A percentile compares a stretch with the other conserved stretches of the same genome.
Evolutionary conservation across 495 filamentous ascomycete species (phyloP).

Genomic region (Patellaria atrata): DNA sequence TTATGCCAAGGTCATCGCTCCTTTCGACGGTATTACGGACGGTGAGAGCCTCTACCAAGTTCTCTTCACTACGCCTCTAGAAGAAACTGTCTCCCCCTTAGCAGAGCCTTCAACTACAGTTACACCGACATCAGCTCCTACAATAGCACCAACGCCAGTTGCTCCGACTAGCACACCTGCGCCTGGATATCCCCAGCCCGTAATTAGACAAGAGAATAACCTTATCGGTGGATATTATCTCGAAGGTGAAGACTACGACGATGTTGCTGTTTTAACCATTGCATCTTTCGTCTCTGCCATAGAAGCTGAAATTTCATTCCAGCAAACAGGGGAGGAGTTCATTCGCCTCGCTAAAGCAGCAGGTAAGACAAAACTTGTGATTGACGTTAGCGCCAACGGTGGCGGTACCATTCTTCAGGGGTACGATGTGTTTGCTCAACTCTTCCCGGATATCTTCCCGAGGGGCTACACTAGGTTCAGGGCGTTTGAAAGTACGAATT

Average conservation of each 20-base stretch:
- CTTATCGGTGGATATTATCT: conserved; percentile 36
- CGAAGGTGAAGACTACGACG: conserved; percentile 30
- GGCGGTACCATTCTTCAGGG: conserved; percentile 26
- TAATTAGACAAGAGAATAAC: conserved; percentile 28
- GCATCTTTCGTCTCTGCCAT: conserved; percentile 19
- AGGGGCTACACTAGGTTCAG: conserved; percentile 33
- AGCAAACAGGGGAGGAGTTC: conserved; percentile 27
- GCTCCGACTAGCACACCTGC: conserved; percentile 17
- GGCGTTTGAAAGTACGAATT: conserved; percentile 30
- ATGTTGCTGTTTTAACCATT: conserved; percentile 32
- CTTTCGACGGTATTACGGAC: conserved; percentile 14
- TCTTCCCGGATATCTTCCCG: conserved; percentile 31
- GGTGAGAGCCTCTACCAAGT: conserved; percentile 13
- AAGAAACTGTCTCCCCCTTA: neutral
- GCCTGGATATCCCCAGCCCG: conserved; percentile 36
- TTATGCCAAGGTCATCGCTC: conserved; percentile 13
- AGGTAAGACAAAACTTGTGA: conserved; percentile 25
- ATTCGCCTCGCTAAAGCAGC: conserved; percentile 26
- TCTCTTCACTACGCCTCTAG: conserved; percentile 6
- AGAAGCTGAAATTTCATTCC: conserved; percentile 24
- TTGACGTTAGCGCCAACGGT: conserved; percentile 25
- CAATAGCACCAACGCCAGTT: conserved; percentile 3
- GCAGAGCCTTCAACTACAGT: conserved; percentile 4
- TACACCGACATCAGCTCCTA: conserved; percentile 2
- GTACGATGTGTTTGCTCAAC: conserved; percentile 30